Evolutionary conservation across 371 early-diverging fungal genomes (phyloP).

Genomic region (Neoconidiobolus thromboides): DNA sequence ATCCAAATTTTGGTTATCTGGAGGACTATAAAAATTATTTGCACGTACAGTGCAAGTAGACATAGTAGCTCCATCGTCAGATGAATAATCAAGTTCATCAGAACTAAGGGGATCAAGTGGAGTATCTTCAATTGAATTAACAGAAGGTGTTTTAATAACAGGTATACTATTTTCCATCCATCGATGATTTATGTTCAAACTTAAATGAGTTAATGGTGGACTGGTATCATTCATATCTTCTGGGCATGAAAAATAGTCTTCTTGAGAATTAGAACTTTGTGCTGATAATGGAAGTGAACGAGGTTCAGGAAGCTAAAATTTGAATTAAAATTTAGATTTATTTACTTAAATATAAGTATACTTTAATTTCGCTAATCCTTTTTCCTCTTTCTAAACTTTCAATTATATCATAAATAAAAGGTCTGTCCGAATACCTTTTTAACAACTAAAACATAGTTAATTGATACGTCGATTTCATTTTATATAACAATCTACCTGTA

Average conservation of each 20-base stretch:
- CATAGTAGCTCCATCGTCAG: slow-evolving; percentile 1
- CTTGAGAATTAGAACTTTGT: too few species aligned
- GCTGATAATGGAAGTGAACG: not conserved
- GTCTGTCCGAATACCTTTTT: not conserved
- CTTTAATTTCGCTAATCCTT: not conserved
- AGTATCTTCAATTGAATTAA: too few species aligned
- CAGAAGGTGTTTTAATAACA: too few species aligned
- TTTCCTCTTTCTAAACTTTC: slow-evolving; percentile 2
- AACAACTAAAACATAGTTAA: not conserved
- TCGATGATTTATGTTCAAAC: too few species aligned
- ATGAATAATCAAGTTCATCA: not conserved
- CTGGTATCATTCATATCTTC: too few species aligned
- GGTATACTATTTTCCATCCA: too few species aligned
- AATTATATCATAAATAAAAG: not conserved
- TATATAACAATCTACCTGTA: too few species aligned
- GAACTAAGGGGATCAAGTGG: too few species aligned
- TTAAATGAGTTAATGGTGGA: too few species aligned
- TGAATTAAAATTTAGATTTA: not conserved
- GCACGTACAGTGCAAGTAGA: not conserved
- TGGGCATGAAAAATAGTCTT: too few species aligned
- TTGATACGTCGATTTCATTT: not conserved
- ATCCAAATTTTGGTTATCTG: slow-evolving; percentile 16
- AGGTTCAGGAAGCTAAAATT: not conserved
- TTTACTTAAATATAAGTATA: not conserved
- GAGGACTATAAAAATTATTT: not conserved